Conservation (phyloP, 2,329 filamentous ascomycete genomes). For the Sporothrix brasiliensis region DNA sequence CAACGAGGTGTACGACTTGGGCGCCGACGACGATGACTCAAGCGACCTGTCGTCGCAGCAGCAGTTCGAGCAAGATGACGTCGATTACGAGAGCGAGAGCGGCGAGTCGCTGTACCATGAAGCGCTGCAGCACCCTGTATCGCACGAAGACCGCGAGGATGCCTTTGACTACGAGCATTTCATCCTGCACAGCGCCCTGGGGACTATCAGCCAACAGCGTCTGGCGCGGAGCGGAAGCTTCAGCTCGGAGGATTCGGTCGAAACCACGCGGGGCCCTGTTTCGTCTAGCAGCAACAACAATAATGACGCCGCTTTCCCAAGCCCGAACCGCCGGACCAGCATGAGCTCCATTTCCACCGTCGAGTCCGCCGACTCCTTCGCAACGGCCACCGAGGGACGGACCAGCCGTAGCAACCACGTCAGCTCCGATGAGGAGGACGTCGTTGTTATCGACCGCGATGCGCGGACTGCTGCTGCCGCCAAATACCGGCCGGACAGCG, state of each 20-base stretch:
- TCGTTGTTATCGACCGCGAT: slow-evolving; percentile 19
- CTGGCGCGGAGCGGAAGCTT: slow-evolving; percentile 55
- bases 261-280: slow-evolving; percentile 60
- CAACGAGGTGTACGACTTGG: slow-evolving; percentile 41
- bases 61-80: slow-evolving; percentile 38
- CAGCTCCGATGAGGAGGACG: slow-evolving; percentile 34
- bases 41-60: background rate
- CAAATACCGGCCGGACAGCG: slow-evolving; percentile 16
- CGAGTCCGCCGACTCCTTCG: slow-evolving; percentile 60
- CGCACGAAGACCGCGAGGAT: slow-evolving; percentile 91
- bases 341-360: slow-evolving; percentile 37
- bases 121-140: slow-evolving; percentile 61
- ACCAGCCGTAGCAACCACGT: slow-evolving; percentile 43
- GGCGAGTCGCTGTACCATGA: slow-evolving; percentile 67
- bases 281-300: slow-evolving; percentile 33
- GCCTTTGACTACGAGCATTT: slow-evolving; percentile 97
- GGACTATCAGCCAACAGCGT: slow-evolving; percentile 66
- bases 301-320: slow-evolving; percentile 16
- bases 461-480: background rate
- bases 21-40: slow-evolving; percentile 39
- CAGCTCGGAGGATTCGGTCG: slow-evolving; percentile 63
- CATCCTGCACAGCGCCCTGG: slow-evolving; percentile 90
- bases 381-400: slow-evolving; percentile 58
- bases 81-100: slow-evolving; percentile 61
- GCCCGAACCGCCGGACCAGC: slow-evolving; percentile 33